A percentile compares a stretch with the other conserved stretches of the same genome.
These are phyloP conservation scores for Ophiostoma sp. DNA, from an alignment of 2,329 filamentous ascomycete genomes.

Conservation along the genomic window DNA sequence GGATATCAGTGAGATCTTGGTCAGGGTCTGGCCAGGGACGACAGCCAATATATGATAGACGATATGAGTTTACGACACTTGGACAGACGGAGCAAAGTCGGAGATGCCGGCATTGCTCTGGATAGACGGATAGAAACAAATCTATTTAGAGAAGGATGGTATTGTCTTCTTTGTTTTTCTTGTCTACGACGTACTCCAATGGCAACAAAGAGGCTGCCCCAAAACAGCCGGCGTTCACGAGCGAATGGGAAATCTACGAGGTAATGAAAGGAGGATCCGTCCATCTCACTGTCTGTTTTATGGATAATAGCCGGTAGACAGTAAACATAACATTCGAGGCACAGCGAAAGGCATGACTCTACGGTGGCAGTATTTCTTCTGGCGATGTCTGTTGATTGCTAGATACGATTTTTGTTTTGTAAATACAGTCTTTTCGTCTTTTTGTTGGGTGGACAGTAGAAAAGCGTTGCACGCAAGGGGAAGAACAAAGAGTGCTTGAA, in stretches of 20 bases:
- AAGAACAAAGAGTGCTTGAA: background rate
- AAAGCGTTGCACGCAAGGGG: background rate
- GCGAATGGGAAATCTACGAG: background rate
- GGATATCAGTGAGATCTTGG: background rate
- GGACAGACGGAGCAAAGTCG: background rate
- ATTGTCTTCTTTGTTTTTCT: conserved; percentile 5
- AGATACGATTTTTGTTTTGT: background rate
- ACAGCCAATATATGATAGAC: background rate
- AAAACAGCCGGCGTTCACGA: conserved; percentile 1
- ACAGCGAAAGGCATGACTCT: background rate
- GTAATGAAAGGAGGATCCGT: background rate
- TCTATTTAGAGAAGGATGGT: background rate
- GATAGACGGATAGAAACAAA: background rate
- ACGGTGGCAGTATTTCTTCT: background rate
- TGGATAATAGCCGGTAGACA: background rate
- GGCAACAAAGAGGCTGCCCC: conserved; percentile 1
- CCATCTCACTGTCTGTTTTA: conserved; percentile 1
- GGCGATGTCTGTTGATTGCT: background rate
- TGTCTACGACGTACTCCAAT: too few relatives aligned
- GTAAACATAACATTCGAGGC: background rate
- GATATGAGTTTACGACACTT: background rate
- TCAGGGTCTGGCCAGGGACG: background rate
- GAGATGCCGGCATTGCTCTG: background rate
- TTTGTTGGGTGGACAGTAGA: background rate
- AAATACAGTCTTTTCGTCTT: background rate